These are phyloP conservation scores for Phytophthora crassamura DNA, from an alignment of 352 stramenopile genomes.

Conservation along the genomic window DNA sequence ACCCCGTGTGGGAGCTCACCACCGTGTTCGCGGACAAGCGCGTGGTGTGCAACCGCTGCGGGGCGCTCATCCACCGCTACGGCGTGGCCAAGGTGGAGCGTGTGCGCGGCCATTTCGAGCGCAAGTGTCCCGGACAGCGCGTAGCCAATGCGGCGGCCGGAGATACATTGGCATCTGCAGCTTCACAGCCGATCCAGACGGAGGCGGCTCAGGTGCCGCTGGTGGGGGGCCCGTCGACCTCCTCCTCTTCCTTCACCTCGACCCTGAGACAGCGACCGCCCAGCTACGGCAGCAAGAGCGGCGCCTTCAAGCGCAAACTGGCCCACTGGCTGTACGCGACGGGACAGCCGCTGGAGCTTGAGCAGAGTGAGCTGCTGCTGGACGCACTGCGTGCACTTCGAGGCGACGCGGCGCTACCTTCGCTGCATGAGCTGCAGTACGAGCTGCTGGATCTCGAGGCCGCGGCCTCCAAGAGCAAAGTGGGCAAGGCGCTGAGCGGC, in stretches of 20 bases:
- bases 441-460: conserved; percentile 68
- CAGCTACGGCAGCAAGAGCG: conserved; percentile 56
- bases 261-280: neutral
- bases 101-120: conserved; percentile 73
- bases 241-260: neutral
- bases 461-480: conserved; percentile 47
- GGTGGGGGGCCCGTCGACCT: neutral
- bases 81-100: conserved; percentile 75
- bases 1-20: conserved; percentile 64
- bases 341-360: conserved; percentile 54
- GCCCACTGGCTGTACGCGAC: conserved; percentile 73
- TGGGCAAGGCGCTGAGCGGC: conserved; percentile 47
- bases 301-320: conserved; percentile 68
- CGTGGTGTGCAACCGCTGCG: conserved; percentile 75
- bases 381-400: conserved; percentile 52
- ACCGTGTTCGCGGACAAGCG: conserved; percentile 64
- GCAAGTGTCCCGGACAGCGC: conserved; percentile 53
- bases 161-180: conserved; percentile 3
- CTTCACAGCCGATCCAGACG: conserved; percentile 6
- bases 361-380: conserved; percentile 53
- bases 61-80: conserved; percentile 65
- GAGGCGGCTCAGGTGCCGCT: neutral
- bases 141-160: neutral
- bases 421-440: conserved; percentile 58
- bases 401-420: conserved; percentile 47